Conservation (phyloP, 495 filamentous ascomycete genomes). For the Penicillium paxilli region DNA sequence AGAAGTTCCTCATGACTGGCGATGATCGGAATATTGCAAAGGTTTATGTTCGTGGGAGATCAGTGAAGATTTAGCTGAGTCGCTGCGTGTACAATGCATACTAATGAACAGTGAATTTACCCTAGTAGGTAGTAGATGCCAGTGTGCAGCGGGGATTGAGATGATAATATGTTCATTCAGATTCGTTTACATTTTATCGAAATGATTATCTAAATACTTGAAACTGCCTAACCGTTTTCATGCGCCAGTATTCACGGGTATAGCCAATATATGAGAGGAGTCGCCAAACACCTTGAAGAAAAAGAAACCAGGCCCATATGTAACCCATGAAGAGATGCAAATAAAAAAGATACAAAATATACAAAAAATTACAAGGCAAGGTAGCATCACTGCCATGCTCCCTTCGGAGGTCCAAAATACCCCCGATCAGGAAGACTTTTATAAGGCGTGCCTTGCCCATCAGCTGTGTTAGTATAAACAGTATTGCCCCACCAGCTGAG, state of each 20-base stretch:
- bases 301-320: too few relatives aligned
- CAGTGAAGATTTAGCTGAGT: conserved; percentile 48
- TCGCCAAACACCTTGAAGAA: not conserved
- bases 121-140: too few relatives aligned
- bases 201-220: too few relatives aligned
- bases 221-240: too few relatives aligned
- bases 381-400: conserved; percentile 43
- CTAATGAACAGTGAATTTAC: too few relatives aligned
- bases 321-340: not conserved
- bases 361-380: not conserved
- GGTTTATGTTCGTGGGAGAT: conserved; percentile 57
- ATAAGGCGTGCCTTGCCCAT: conserved; percentile 46
- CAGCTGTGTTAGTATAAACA: conserved; percentile 46
- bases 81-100: not conserved
- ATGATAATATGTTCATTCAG: too few relatives aligned
- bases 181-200: too few relatives aligned
- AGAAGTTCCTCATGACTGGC: conserved; percentile 67
- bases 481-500: conserved; percentile 72
- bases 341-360: not conserved
- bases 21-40: conserved; percentile 62
- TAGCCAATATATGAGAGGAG: not conserved
- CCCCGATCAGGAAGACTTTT: conserved; percentile 42
- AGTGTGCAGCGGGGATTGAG: too few relatives aligned
- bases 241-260: too few relatives aligned
- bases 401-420: conserved; percentile 60